Evolutionary conservation across 2,329 filamentous ascomycete species (phyloP), one percentile per base, ranked within the genome.

Genomic region (Stemphylium beticola): DNA sequence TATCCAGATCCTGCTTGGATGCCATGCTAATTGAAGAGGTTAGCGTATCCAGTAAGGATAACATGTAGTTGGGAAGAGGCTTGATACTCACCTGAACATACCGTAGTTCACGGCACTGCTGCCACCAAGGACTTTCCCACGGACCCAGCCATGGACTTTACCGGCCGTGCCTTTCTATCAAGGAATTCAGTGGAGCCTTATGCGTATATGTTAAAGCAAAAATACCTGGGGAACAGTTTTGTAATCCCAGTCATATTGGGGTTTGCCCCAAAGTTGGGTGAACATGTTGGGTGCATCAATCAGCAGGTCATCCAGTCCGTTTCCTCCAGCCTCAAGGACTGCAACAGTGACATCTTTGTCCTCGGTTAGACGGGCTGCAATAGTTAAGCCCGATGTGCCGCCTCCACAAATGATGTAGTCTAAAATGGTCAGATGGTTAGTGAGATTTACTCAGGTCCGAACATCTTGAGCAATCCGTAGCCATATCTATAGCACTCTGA

Each of bases 61-160:
- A 24, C 4, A 15, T 3, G 8, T 2, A 22, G 10, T 4, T 26
- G 38, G 4, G 10, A 4, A 15, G 2, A 26, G 2, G 3, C 4
- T 2, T 8, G 8, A 15, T 11, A 20, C 6, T 32, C 8, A 50
- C 47, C 47, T 50, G 22, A 53, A 72, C 65, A 71, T 71, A 32
- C 64, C 65, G 56, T 61, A 67, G 46, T 77, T 78, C 52, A 78
- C 61, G 33, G 73, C 75, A 20, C 62, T 71, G 5, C 60, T 72
- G 24, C 74, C 86, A 36, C 72, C 71, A 4, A 74, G 63, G 5
- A 68, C 61, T 24, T 68, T 69, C 9, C 69, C 71, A 24, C 67
- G 61, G n/a, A 56, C 58, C 67, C 66, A 71, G 26, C 63, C 62
- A 37, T 72, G 66, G 7, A 58, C 45, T 38, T 54, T 53, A 2